Evolutionary conservation across 441 rosid genomes (phyloP), one percentile per base, ranked within the genome.

Genomic region (Theobroma grandiflorum): DNA sequence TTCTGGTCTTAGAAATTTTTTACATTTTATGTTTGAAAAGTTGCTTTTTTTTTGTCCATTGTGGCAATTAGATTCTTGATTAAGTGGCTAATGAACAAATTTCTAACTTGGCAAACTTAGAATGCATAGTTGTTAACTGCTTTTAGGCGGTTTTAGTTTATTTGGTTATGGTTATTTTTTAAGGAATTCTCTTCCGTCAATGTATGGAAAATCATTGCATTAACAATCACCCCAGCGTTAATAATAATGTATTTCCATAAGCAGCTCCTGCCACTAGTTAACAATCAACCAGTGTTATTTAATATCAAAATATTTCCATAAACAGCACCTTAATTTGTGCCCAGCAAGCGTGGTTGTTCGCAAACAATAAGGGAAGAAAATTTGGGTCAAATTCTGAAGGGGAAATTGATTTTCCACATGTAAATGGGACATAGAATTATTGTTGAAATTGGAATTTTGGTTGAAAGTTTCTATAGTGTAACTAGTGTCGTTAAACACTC

Each of bases 111-210:
- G 71, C 42, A 62, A 33, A 10, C 37, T 7, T 73, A 15, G 50
- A 38, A 38, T 55, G 20, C 49, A 35, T 38, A 11, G 47, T 53
- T 72, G 16, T 2, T 37, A 55, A 38, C 1, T 55, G 37, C 37
- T 73, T 72, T 37, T 55, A 55, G 49, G 64, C 64, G 38, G 4
- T 4, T 53, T 53, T 72, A n/a, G 76, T n/a, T n/a, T 55, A 55
- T 73, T 38, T 49, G 14, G 53, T 49, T 49, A 11, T 49, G 4
- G 15, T 50, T 50, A 50, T 50, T 50, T 12, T 50, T 50, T 14
- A 50, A 8, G 11, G n/a, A 52, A 52, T 52, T 5, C n/a, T 52
- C 57, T 52, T 15, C 57, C 16, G 57, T 52, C 16, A 16, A 52
- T 50, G 55, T 50, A 14, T 4, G 57, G n/a, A 52, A 52, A 52